Conservation (phyloP, 2,329 filamentous ascomycete genomes). For the Colletotrichum siamense region DNA sequence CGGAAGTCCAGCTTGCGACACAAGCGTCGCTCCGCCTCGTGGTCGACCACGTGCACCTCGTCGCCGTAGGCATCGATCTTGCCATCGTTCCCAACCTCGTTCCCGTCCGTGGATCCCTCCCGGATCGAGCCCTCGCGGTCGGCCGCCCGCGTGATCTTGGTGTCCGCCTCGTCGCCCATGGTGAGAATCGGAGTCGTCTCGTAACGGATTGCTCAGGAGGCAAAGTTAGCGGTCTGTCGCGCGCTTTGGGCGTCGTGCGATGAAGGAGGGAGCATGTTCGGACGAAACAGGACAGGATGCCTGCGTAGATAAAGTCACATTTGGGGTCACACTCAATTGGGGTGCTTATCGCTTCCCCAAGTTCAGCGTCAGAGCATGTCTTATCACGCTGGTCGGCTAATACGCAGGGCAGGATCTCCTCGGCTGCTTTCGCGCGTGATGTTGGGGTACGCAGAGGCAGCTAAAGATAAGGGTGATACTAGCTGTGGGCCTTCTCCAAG, state of each 20-base stretch:
- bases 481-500: not conserved
- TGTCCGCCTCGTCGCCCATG: not conserved
- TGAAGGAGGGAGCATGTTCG: not conserved
- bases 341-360: not conserved
- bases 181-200: no score
- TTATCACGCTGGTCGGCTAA: not conserved
- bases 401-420: not conserved
- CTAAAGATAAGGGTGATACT: not conserved
- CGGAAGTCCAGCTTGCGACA: conserved; percentile 62
- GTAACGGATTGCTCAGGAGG: not conserved
- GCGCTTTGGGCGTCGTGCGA: not conserved
- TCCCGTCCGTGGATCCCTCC: not conserved
- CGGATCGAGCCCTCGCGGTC: not conserved
- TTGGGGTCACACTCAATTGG: not conserved
- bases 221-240: not conserved
- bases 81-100: not conserved
- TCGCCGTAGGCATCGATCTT: conserved; percentile 23
- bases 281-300: not conserved
- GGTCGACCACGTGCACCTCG: conserved; percentile 34
- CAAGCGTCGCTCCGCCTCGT: conserved; percentile 53
- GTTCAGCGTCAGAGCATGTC: not conserved
- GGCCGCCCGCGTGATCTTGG: not conserved
- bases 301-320: not conserved
- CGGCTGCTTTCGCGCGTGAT: not conserved
- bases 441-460: not conserved